Base-by-base conservation (phyloP, 441 rosid species). In the Aquilaria agallochum region DNA sequence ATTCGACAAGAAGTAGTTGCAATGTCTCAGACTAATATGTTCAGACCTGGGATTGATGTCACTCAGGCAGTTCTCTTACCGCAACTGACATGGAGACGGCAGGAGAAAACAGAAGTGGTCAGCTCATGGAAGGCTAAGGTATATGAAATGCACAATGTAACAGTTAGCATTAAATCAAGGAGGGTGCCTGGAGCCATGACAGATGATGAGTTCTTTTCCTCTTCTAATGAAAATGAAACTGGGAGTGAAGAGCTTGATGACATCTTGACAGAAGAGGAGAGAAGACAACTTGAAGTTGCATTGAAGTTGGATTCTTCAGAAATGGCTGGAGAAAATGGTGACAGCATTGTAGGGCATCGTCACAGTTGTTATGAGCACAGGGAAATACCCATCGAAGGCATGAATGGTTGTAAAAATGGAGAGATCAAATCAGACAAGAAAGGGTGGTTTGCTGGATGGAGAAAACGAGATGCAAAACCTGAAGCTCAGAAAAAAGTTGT, bases 391-490 rank as follows among this genome's bases (percentile, higher is more conserved):
- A 59, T 89, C 15, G 83, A 82, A 73, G 95, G 81, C 64, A 62
- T 55, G 53, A 85, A 68, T 67, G 69, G 62, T 58, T 77, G 66
- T 67, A 78, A 63, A 75, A 81, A 74, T 73, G 87, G 77, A 44
- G 88, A 79, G 5, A 56, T 58, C 20, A 93, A 85, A 79, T 79
- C 60, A 34, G 97, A 89, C 77, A 94, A 91, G 85, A 91, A 87
- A 75, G 96, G 97, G 14, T 94, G 97, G 99, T 91, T 94, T 78
- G 92, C 94, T 47, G 90, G 94, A 48, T 94, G 99, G 99, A 89
- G 94, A 74, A 94, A 76, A 59, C 77, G 84, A 46, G 97, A 91
- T 63, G 31, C 75, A 9, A 89, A 89, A 72, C 79, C 59, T 31
- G 94, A 91, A 79, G 80, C 31, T 55, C 87, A 75, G 36, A 83